phyloP scores from a whole-genome alignment of 2,329 filamentous ascomycete genomes.

The Bipolaris zeicola region DNA sequence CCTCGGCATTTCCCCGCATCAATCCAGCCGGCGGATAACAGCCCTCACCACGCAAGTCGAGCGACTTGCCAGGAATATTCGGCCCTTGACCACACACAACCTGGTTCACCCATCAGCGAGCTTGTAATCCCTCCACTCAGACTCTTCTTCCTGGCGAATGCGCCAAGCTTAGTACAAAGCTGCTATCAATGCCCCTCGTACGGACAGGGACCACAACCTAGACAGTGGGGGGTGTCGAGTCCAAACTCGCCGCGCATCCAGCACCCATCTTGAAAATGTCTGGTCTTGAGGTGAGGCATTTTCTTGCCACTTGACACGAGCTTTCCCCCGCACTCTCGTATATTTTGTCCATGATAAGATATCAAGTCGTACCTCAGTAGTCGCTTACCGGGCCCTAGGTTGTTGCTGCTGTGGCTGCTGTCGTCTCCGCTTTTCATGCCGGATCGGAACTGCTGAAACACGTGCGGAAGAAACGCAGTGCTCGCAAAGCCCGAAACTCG shows the following conservation, averaged over 20 bases:
- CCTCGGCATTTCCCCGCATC: neutral
- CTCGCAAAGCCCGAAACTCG: constrained; percentile 33
- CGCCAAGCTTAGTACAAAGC: neutral
- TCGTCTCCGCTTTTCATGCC: constrained; percentile 52
- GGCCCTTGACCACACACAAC: neutral
- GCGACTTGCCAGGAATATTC: neutral
- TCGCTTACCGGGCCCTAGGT: constrained; percentile 33
- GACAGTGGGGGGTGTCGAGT: neutral
- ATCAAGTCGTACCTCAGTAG: neutral
- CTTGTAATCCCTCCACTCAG: neutral
- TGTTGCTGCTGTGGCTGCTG: constrained; percentile 50
- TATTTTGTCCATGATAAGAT: neutral
- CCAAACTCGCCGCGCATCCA: neutral
- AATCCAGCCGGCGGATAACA: neutral
- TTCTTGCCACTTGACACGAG: neutral
- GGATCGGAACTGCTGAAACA: constrained; percentile 47
- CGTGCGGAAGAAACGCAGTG: constrained; percentile 43
- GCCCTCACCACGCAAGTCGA: neutral
- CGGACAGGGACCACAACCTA: constrained; percentile 1
- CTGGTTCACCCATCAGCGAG: neutral
- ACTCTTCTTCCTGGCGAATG: neutral
- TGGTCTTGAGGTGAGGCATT: constrained; percentile 34
- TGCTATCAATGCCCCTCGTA: constrained; percentile 3
- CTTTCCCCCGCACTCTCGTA: neutral
- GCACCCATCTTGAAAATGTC: constrained; percentile 25